Percentiles rank a stretch among this genome's conserved stretches.
Conservation (phyloP, 352 stramenopile species). For the Thraustotheca clavata region DNA sequence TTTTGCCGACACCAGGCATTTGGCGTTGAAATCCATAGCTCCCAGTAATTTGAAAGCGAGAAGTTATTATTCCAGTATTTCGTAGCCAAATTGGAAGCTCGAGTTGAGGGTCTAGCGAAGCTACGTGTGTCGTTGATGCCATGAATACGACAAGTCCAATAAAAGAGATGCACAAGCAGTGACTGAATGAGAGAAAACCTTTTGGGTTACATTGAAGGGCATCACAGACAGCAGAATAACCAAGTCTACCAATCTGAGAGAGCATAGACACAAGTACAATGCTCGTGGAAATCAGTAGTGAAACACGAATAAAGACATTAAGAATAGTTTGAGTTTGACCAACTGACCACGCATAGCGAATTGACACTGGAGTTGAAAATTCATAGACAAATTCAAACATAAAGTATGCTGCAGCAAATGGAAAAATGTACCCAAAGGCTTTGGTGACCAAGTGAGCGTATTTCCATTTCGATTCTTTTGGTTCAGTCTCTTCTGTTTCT, state of each 20-base stretch:
- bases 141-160: slow-evolving; percentile 1
- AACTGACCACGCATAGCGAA: slow-evolving; percentile 8
- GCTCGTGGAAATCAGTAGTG: neutral
- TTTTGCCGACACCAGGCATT: slow-evolving; percentile 83
- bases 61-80: neutral
- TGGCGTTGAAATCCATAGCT: slow-evolving; percentile 83
- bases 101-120: neutral
- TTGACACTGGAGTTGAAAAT: neutral
- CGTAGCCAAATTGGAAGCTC: neutral
- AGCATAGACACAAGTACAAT: neutral
- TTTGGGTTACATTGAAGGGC: neutral
- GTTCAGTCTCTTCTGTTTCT: no score
- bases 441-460: neutral
- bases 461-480: no score
- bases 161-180: slow-evolving; percentile 1
- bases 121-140: neutral
- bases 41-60: slow-evolving; percentile 35
- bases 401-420: neutral
- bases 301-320: neutral
- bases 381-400: slow-evolving; percentile 22
- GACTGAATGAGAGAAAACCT: neutral
- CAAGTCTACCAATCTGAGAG: neutral
- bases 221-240: neutral
- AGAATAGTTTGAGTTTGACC: slow-evolving; percentile 1
- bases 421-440: neutral